Conservation (phyloP, 306 rosid species). For the Cicer arietinum region DNA sequence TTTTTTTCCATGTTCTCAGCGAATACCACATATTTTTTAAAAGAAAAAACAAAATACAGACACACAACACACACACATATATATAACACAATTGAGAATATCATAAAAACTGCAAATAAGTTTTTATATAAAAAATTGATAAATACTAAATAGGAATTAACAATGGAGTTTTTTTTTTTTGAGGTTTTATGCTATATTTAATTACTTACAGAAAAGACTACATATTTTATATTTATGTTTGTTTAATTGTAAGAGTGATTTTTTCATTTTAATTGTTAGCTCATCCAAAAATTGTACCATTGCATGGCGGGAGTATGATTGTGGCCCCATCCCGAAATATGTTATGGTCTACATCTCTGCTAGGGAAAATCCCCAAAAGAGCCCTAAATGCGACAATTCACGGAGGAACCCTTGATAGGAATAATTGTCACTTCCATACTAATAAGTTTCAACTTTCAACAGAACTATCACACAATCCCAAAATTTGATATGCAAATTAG, state of each 20-base stretch:
- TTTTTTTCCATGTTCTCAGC: background rate
- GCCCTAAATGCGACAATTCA: background rate
- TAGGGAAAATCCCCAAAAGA: background rate
- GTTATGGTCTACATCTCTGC: background rate
- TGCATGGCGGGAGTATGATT: background rate
- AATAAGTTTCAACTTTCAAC: conserved; percentile 32
- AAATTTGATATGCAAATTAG: conserved; percentile 33
- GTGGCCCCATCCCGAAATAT: background rate
- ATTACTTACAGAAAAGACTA: background rate
- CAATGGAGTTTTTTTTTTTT: too few relatives aligned
- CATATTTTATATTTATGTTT: background rate
- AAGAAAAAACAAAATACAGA: background rate
- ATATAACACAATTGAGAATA: background rate
- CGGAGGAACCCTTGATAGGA: background rate
- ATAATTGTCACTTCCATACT: background rate
- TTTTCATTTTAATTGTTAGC: too few relatives aligned
- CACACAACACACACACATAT: background rate
- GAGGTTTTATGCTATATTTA: background rate
- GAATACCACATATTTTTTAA: background rate
- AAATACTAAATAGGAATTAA: too few relatives aligned
- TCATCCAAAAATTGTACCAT: background rate
- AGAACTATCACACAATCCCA: conserved; percentile 20
- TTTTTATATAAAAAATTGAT: too few relatives aligned
- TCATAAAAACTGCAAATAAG: background rate
- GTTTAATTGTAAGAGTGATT: background rate